Percentiles rank a stretch among this genome's conserved stretches.
Evolutionary conservation across 371 early-diverging fungal species (phyloP).

Genomic region (Lichtheimia corymbifera): DNA sequence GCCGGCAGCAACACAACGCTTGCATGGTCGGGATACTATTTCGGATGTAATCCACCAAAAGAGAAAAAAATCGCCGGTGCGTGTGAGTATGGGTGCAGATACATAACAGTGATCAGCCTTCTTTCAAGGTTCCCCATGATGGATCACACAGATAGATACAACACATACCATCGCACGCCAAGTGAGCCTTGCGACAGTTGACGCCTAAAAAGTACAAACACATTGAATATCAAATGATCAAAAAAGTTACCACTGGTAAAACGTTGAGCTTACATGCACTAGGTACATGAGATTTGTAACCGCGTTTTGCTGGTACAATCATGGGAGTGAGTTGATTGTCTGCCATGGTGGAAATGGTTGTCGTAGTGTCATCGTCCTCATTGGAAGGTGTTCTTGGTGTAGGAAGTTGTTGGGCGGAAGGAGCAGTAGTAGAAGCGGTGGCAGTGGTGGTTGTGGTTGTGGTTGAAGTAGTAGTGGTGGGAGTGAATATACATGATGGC

Average conservation of each 20-base stretch:
- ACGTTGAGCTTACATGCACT: conserved; percentile 15
- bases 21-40: conserved; percentile 64
- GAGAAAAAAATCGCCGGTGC: conserved; percentile 8
- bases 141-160: too few species aligned
- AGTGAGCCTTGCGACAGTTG: conserved; percentile 68
- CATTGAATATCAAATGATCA: neutral
- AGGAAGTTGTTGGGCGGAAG: neutral
- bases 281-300: conserved; percentile 18
- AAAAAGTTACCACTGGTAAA: neutral
- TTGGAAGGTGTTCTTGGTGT: conserved; percentile 1
- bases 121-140: too few species aligned
- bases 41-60: conserved; percentile 28
- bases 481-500: conserved; percentile 7
- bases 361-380: conserved; percentile 2
- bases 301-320: conserved; percentile 18
- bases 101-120: too few species aligned
- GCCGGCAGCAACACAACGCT: conserved; percentile 61
- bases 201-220: conserved; percentile 35
- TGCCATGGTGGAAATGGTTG: too few species aligned
- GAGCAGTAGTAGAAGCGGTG: neutral
- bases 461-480: neutral
- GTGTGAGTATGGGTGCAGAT: too few species aligned
- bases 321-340: conserved; percentile 8
- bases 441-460: neutral
- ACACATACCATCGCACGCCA: conserved; percentile 61